Conservation (phyloP, 169 alveolate species). For the Eimeria sp. region DNA sequence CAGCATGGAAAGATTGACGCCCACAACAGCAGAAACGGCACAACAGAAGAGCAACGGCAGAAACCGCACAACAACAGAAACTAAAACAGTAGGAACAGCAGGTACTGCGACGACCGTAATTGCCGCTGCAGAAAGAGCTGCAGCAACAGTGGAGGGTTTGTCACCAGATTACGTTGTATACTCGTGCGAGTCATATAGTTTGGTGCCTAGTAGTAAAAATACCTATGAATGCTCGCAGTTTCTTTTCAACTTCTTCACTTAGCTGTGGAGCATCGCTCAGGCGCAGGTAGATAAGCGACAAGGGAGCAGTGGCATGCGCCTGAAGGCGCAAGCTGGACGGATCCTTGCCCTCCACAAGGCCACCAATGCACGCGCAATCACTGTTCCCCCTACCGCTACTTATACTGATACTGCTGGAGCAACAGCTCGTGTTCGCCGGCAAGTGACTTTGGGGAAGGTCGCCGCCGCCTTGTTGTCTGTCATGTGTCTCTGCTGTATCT, state of each 20-base stretch:
- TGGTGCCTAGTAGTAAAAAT: neutral
- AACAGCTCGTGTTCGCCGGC: conserved; percentile 22
- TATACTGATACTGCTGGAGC: conserved; percentile 21
- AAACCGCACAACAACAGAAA: neutral
- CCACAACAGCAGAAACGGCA: neutral
- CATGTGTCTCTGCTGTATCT: neutral
- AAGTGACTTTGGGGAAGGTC: neutral
- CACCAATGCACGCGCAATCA: conserved; percentile 17
- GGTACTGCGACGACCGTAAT: neutral
- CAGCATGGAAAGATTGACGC: neutral
- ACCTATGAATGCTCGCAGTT: conserved; percentile 64
- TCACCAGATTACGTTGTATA: neutral
- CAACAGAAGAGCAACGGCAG: conserved; percentile 5
- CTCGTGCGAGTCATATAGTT: neutral
- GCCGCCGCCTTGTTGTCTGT: conserved; percentile 1
- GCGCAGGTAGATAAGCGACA: conserved; percentile 48
- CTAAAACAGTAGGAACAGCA: conserved; percentile 9
- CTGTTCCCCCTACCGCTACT: conserved; percentile 2
- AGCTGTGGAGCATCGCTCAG: conserved; percentile 57
- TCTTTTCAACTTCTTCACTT: conserved; percentile 42
- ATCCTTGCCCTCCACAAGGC: neutral
- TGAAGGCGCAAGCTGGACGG: conserved; percentile 33
- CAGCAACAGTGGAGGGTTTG: neutral
- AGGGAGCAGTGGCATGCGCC: conserved; percentile 49
- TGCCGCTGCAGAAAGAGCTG: neutral